Conservation (phyloP, 2,329 filamentous ascomycete genomes). For the Curvularia lunata region DNA sequence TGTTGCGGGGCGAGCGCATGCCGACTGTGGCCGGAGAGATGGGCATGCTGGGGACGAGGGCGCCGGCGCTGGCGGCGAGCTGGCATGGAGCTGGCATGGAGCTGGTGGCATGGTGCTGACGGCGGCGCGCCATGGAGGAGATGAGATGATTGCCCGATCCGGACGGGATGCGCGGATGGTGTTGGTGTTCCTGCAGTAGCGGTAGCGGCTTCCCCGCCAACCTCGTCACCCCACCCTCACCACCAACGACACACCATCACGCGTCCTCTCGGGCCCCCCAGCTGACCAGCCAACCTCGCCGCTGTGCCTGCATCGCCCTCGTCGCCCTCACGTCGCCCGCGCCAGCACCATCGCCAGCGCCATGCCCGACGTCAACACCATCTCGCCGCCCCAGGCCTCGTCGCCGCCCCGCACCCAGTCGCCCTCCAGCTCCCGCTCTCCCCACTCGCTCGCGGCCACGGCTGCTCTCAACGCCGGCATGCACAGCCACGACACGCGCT, state of each 20-base stretch:
- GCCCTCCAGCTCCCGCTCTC: conserved; percentile 58
- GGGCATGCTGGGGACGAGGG: too few species aligned
- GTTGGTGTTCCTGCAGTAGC: conserved; percentile 14
- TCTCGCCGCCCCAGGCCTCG: conserved; percentile 55
- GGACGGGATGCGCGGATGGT: too few species aligned
- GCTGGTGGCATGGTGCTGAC: background rate
- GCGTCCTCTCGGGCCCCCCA: background rate
- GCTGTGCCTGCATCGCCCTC: background rate
- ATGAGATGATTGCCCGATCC: too few species aligned
- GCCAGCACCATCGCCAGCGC: background rate
- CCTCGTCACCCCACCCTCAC: conserved; percentile 11
- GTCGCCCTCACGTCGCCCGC: background rate
- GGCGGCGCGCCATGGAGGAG: background rate
- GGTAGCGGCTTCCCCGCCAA: background rate
- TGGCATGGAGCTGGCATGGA: too few species aligned
- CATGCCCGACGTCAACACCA: conserved; percentile 64
- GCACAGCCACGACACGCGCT: conserved; percentile 64
- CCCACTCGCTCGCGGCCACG: conserved; percentile 75
- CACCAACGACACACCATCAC: background rate
- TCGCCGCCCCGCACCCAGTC: conserved; percentile 37
- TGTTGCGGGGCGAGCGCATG: background rate
- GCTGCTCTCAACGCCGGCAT: conserved; percentile 80
- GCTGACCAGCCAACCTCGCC: background rate
- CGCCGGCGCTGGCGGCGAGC: background rate
- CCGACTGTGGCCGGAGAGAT: background rate